Evolutionary conservation across 495 filamentous ascomycete species (phyloP).

Genomic region (Aspergillus sclerotioniger): DNA sequence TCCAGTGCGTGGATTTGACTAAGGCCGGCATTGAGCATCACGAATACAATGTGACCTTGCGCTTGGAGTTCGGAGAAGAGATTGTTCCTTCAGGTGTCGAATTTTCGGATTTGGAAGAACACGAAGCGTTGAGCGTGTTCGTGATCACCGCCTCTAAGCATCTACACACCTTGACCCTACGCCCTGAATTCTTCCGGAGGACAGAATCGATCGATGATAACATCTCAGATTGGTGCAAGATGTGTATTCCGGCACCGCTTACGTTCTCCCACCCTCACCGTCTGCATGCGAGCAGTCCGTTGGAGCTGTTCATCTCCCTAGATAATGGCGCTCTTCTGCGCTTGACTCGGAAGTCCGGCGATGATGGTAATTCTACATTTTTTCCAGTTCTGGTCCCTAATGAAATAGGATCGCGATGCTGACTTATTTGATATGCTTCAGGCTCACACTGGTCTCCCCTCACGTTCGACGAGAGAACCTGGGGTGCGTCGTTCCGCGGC

Average conservation of each 20-base stretch:
- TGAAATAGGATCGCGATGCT: conserved; percentile 9
- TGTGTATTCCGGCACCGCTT: conserved; percentile 66
- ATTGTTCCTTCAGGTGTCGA: conserved; percentile 75
- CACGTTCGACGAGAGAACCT: conserved; percentile 74
- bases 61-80: conserved; percentile 68
- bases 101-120: conserved; percentile 73
- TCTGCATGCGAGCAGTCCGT: conserved; percentile 66
- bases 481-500: conserved; percentile 69
- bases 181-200: conserved; percentile 75
- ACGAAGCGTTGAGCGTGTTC: conserved; percentile 76
- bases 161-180: conserved; percentile 76
- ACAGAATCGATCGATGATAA: conserved; percentile 65
- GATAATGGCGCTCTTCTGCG: conserved; percentile 79
- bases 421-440: conserved; percentile 21
- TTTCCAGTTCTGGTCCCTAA: not conserved
- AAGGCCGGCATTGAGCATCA: conserved; percentile 61
- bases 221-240: conserved; percentile 73
- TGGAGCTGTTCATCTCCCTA: conserved; percentile 75
- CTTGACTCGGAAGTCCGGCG: conserved; percentile 62
- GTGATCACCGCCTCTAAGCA: conserved; percentile 74
- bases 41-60: conserved; percentile 69
- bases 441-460: conserved; percentile 72
- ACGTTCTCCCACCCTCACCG: conserved; percentile 77
- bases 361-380: conserved; percentile 55
- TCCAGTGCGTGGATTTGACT: conserved; percentile 78